phyloP scores from a whole-genome alignment of 805 yeast genomes.

The Yarrowia hollandica region DNA sequence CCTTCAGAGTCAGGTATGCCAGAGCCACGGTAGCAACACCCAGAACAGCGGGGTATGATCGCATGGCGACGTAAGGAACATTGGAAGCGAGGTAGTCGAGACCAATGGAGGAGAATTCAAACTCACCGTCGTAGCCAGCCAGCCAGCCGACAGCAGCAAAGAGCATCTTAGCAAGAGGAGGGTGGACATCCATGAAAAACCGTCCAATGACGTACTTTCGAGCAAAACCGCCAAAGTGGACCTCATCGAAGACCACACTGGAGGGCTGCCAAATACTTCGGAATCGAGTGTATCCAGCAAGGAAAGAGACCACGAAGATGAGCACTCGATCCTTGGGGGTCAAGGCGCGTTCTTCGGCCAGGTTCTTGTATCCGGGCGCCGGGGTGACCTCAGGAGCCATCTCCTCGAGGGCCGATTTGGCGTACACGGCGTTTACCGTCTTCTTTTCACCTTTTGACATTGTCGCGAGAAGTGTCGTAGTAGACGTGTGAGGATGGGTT shows the following conservation, averaged over 20 bases:
- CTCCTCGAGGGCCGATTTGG: constrained; percentile 29
- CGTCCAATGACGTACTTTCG: constrained; percentile 67
- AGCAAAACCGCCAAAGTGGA: constrained; percentile 94
- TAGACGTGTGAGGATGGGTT: constrained; percentile 15
- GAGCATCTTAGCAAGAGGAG: constrained; percentile 65
- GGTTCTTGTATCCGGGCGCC: constrained; percentile 17
- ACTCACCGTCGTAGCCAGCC: constrained; percentile 54
- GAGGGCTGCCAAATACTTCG: constrained; percentile 63
- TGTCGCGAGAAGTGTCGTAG: constrained; percentile 16
- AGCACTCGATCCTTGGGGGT: constrained; percentile 31
- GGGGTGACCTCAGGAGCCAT: constrained; percentile 25
- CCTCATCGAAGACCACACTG: constrained; percentile 86
- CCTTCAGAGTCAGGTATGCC: constrained; percentile 56
- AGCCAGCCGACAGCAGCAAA: constrained; percentile 55
- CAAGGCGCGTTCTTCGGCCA: constrained; percentile 21
- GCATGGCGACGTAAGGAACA: constrained; percentile 55
- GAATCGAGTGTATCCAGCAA: constrained; percentile 62
- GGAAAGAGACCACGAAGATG: constrained; percentile 46
- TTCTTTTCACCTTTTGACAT: constrained; percentile 27
- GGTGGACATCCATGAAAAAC: constrained; percentile 70
- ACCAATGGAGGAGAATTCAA: constrained; percentile 50
- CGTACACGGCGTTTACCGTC: constrained; percentile 13
- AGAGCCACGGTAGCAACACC: constrained; percentile 57
- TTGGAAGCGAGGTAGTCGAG: constrained; percentile 43
- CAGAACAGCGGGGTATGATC: constrained; percentile 56